phyloP scores from a whole-genome alignment of 2,329 filamentous ascomycete genomes.

The Trichoderma brevicompactum region DNA sequence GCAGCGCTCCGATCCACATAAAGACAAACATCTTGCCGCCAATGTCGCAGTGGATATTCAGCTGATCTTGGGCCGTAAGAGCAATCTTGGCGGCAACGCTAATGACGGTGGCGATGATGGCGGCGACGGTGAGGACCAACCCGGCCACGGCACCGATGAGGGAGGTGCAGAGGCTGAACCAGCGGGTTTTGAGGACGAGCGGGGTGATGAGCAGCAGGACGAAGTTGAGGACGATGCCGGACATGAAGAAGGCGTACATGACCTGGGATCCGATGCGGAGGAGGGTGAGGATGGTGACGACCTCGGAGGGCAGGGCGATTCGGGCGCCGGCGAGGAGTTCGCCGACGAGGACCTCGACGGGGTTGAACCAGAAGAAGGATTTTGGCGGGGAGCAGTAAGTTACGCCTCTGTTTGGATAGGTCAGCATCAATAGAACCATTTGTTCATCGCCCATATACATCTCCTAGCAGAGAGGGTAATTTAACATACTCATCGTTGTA shows the following conservation, averaged over 20 bases:
- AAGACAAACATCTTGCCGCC: constrained; percentile 80
- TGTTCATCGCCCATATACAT: too few relatives aligned
- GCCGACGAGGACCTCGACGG: constrained; percentile 76
- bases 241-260: constrained; percentile 90
- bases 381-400: constrained; percentile 74
- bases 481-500: constrained; percentile 64
- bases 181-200: constrained; percentile 59
- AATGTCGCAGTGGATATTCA: constrained; percentile 76
- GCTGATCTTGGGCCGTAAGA: constrained; percentile 68
- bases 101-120: constrained; percentile 80
- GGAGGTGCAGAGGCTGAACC: constrained; percentile 69
- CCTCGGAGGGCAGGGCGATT: constrained; percentile 76
- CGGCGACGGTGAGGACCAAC: constrained; percentile 69
- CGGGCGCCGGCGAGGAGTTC: constrained; percentile 82
- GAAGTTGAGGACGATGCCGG: constrained; percentile 70
- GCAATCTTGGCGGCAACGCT: constrained; percentile 80
- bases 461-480: not conserved
- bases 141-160: constrained; percentile 70
- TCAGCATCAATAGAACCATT: not conserved
- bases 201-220: constrained; percentile 70
- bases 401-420: constrained; percentile 58
- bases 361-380: constrained; percentile 87
- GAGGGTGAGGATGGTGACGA: constrained; percentile 73
- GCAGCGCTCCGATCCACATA: constrained; percentile 81
- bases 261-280: constrained; percentile 75